Conservation (phyloP, 2,329 filamentous ascomycete species). For the Colletotrichum siamense region DNA sequence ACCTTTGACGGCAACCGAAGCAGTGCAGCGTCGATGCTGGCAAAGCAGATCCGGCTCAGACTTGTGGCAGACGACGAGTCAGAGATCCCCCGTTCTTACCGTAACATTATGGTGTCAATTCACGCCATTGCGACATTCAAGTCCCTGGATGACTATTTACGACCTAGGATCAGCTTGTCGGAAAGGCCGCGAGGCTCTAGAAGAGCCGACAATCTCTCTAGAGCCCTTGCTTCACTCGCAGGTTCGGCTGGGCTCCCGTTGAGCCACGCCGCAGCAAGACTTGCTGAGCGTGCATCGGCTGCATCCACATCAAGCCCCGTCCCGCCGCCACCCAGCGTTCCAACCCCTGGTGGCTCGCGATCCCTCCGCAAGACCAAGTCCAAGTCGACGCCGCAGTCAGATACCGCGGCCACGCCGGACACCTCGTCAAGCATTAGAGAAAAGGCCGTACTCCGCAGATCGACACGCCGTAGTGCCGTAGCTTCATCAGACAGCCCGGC, state of each 20-base stretch:
- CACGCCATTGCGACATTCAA: constrained; percentile 99
- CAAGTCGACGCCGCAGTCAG: constrained; percentile 46
- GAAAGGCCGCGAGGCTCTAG: constrained; percentile 73
- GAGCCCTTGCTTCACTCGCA: constrained; percentile 78
- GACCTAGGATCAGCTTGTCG: constrained; percentile 83
- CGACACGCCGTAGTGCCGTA: constrained; percentile 62
- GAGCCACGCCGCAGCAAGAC: constrained; percentile 49
- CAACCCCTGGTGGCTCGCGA: constrained; percentile 50
- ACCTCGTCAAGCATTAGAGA: constrained; percentile 56
- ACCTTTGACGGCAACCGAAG: constrained; percentile 88
- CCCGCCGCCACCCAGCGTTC: constrained; percentile 38
- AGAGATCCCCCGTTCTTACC: constrained; percentile 84
- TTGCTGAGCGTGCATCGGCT: constrained; percentile 49
- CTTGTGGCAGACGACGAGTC: constrained; percentile 89
- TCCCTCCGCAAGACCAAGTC: constrained; percentile 50
- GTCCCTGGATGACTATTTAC: constrained; percentile 91
- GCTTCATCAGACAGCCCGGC: constrained; percentile 56
- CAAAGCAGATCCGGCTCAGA: constrained; percentile 91
- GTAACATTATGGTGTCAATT: constrained; percentile 97
- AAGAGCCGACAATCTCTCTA: constrained; percentile 66
- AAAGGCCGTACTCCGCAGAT: constrained; percentile 66
- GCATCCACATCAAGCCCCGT: constrained; percentile 39
- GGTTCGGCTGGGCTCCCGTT: constrained; percentile 70
- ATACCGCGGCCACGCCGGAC: constrained; percentile 47
- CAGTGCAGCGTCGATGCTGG: constrained; percentile 93